Evolutionary conservation across 805 yeast species (phyloP), one percentile per base, ranked within the genome.

Genomic region (Candida loeiensis): DNA sequence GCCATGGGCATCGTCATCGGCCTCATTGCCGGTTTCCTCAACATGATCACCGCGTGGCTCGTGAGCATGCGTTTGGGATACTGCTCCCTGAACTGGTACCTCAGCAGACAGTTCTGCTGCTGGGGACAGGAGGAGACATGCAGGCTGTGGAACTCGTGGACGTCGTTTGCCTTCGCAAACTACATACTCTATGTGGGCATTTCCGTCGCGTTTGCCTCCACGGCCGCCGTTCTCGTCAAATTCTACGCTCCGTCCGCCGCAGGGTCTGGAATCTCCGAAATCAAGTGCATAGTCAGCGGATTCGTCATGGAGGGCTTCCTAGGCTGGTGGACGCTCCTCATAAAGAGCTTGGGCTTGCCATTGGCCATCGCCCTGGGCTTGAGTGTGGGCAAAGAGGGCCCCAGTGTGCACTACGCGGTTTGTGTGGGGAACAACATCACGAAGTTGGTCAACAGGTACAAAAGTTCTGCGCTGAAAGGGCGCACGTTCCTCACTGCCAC

Each of bases 301-400:
- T 95, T 90, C 58, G 77, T 75, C 19, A 74, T 85, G 67, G 74
- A 79, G 18, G 88, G 85, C 3, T 93, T 91, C 52, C 70, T 93
- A 39, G 84, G 82, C 19, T 72, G 80, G 62, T 67, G 74, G 56
- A 89, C 96, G 0, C 65, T 91, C 17, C 47, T 77, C 1, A 79
- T 91, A 39, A 93, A 93, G 50, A 75, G 88, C 37, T 56, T 88
- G 7, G 86, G 95, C 0, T 64, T 93, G 31, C 99, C 99, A 0
- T 66, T 93, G 44, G 87, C 95, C 0, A 93, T 93, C 53, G 90
- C 95, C 0, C 82, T 96, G 1, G 99, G 99, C 0, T 62, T 93
- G 27, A 84, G 91, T 49, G 85, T 93, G 4, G 99, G 99, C 16
- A 93, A 93, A 62, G 99, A 93, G 58, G 99, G 99, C 0, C 99